phyloP scores from a whole-genome alignment of 2,329 filamentous ascomycete species.

The Aureobasidium subglaciale region DNA sequence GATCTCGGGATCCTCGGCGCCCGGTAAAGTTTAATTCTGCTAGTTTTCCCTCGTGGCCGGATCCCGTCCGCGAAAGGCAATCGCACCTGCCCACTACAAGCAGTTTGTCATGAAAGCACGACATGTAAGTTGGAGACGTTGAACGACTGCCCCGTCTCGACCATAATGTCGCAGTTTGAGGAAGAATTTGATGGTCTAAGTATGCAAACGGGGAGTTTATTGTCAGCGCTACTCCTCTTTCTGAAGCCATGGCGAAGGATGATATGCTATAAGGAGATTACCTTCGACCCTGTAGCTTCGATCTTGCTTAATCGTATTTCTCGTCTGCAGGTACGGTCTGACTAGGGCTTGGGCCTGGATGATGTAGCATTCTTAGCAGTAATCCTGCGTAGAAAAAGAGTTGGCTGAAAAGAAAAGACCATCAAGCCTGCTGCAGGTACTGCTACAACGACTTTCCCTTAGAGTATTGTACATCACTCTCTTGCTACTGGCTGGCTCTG shows the following conservation, averaged over 20 bases:
- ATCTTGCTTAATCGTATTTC: neutral
- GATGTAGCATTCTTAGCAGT: neutral
- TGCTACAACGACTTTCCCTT: neutral
- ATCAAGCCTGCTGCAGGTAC: neutral
- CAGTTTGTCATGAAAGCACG: no score
- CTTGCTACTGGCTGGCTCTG: neutral
- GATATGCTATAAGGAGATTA: conserved; percentile 4
- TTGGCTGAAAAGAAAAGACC: neutral
- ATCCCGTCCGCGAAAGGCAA: no score
- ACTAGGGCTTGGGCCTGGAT: neutral
- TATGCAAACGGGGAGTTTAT: neutral
- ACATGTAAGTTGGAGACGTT: no score
- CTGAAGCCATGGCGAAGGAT: neutral
- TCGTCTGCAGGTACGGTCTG: neutral
- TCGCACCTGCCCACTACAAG: no score
- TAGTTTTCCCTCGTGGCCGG: neutral
- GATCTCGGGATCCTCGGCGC: neutral
- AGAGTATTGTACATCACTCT: neutral
- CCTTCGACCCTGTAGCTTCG: neutral
- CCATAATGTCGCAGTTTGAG: no score
- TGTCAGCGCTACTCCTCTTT: neutral
- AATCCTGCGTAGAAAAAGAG: neutral
- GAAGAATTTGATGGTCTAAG: neutral
- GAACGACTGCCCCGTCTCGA: no score
- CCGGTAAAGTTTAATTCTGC: neutral